A percentile compares a stretch with the other conserved stretches of the same genome.
Evolutionary conservation across 148 eudicot species (phyloP).

Genomic region (Vaccinium myrtillus): DNA sequence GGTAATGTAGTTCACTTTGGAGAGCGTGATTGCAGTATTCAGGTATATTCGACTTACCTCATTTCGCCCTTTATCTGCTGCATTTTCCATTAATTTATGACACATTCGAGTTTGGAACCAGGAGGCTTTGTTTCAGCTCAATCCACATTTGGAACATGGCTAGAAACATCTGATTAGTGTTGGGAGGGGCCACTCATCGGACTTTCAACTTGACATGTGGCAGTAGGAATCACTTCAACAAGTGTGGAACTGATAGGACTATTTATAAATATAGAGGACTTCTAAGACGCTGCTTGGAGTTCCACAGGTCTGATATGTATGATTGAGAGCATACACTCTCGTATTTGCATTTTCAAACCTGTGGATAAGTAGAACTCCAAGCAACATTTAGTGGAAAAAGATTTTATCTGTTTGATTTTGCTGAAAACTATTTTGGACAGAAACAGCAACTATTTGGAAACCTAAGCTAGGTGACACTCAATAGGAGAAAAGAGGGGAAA

Average conservation of each 20-base stretch:
- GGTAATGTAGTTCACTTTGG: constrained; percentile 98
- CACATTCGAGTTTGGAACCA: neutral
- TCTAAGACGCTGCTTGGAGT: neutral
- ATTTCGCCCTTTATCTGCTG: neutral
- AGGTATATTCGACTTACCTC: constrained; percentile 40
- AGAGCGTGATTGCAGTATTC: constrained; percentile 99
- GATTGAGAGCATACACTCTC: neutral
- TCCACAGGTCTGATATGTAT: neutral
- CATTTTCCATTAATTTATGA: neutral
- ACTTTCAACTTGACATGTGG: neutral
- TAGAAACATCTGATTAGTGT: neutral
- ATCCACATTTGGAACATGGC: neutral
- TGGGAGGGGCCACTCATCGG: neutral
- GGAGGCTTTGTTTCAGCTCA: neutral
- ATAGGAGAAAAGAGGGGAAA: neutral
- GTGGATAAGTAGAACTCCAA: neutral
- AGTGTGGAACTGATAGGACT: neutral
- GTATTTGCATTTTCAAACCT: neutral
- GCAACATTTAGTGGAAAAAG: neutral
- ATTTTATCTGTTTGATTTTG: neutral
- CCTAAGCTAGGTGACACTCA: neutral
- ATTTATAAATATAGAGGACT: neutral
- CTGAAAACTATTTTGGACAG: neutral
- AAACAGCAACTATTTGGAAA: constrained; percentile 4
- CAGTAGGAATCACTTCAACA: neutral